These are phyloP conservation scores for Penstemon barbatus DNA, from an alignment of 257 asterid species.

Conservation along the genomic window DNA sequence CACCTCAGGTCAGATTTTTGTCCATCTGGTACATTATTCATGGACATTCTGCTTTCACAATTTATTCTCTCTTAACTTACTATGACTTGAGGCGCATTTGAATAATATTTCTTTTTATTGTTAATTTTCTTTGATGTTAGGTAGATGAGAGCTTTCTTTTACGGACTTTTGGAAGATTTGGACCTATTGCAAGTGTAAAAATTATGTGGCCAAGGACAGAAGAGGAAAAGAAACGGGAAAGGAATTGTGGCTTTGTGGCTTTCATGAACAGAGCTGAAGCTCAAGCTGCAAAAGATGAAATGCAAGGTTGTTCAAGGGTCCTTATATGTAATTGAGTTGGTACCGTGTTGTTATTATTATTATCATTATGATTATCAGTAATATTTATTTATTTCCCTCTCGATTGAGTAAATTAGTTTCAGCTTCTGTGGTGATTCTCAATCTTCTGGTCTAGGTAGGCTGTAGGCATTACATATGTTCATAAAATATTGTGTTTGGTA, in stretches of 20 bases:
- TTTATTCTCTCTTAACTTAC: slow-evolving; percentile 1
- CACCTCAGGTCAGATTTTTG: slow-evolving; percentile 69
- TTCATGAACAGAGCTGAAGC: slow-evolving; percentile 92
- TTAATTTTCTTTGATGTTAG: slow-evolving; percentile 34
- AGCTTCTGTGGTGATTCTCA: not conserved
- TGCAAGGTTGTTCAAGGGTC: slow-evolving; percentile 65
- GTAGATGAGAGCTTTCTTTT: slow-evolving; percentile 93
- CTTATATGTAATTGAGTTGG: slow-evolving; percentile 6
- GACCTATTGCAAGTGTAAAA: slow-evolving; percentile 96
- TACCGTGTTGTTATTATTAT: not conserved
- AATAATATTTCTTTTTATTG: too few relatives aligned
- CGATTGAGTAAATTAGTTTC: not conserved
- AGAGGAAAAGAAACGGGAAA: slow-evolving; percentile 80
- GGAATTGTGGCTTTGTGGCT: slow-evolving; percentile 96
- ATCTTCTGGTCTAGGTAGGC: not conserved
- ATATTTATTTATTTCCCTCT: not conserved
- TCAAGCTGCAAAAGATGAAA: slow-evolving; percentile 96
- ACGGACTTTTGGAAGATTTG: slow-evolving; percentile 96
- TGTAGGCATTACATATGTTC: not conserved
- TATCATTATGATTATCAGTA: too few relatives aligned
- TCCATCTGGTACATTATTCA: not conserved
- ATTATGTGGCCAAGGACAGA: slow-evolving; percentile 99
- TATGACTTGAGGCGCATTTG: too few relatives aligned
- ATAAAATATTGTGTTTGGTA: not conserved
- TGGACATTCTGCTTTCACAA: not conserved